A percentile compares a stretch with the other conserved stretches of the same genome.
These are phyloP conservation scores for Fistulinella prunicolor DNA, from an alignment of 768 basidiomycete genomes.

Conservation along the genomic window DNA sequence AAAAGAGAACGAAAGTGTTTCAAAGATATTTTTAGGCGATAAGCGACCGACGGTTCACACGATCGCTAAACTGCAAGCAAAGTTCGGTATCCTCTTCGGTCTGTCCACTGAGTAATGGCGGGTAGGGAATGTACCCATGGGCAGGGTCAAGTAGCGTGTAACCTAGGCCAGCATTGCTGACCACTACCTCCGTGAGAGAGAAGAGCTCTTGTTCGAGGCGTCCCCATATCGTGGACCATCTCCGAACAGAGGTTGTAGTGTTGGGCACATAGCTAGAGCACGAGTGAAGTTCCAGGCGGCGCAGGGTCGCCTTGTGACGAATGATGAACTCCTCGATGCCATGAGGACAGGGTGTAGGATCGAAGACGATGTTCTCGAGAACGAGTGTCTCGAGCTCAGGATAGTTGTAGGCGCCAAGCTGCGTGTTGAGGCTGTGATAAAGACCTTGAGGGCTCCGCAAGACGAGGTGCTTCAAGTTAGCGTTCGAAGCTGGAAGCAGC, in stretches of 20 bases:
- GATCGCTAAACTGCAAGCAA: constrained; percentile 8
- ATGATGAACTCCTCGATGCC: constrained; percentile 32
- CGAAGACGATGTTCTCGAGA: constrained; percentile 31
- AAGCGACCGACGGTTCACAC: constrained; percentile 12
- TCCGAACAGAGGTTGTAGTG: constrained; percentile 15
- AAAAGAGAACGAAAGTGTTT: not conserved
- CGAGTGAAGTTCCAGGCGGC: constrained; percentile 22
- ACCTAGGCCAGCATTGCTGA: constrained; percentile 11
- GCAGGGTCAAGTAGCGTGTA: constrained; percentile 24
- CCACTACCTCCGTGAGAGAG: constrained; percentile 24
- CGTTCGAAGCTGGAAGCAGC: constrained; percentile 22
- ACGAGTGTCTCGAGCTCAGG: constrained; percentile 27
- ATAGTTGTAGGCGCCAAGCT: constrained; percentile 20
- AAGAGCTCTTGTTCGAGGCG: constrained; percentile 21
- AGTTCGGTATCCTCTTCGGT: constrained; percentile 14
- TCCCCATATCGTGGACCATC: constrained; percentile 29
- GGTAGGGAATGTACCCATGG: constrained; percentile 24
- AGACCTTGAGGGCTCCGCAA: constrained; percentile 28
- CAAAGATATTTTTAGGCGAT: not conserved
- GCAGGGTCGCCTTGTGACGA: constrained; percentile 28
- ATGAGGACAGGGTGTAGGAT: constrained; percentile 15
- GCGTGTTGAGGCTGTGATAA: constrained; percentile 27
- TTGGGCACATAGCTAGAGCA: constrained; percentile 27
- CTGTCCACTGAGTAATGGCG: not conserved
- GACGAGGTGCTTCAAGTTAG: constrained; percentile 20